Conservation (phyloP, 352 stramenopile species). For the Globisporangium nodosum region DNA sequence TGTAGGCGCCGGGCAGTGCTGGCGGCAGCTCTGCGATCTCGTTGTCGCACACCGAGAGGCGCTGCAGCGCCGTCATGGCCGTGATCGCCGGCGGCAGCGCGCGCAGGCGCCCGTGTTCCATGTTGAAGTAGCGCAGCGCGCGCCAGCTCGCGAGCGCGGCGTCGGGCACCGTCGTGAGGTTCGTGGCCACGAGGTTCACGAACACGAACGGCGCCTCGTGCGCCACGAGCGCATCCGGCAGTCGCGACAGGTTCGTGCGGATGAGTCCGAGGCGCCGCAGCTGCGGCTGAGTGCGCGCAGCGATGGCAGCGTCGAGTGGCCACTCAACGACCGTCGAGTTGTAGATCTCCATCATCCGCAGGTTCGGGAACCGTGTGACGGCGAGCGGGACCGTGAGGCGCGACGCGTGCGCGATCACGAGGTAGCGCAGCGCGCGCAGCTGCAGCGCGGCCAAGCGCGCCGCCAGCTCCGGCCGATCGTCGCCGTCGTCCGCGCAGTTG, state of each 20-base stretch:
- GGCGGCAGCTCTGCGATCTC: conserved; percentile 1
- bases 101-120: conserved; percentile 11
- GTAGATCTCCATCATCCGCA: conserved; percentile 19
- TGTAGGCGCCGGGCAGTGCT: not conserved
- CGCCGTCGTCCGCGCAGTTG: conserved; percentile 12
- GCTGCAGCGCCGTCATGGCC: conserved; percentile 2
- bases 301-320: conserved; percentile 7
- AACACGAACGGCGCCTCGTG: conserved; percentile 11
- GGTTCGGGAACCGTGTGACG: conserved; percentile 10
- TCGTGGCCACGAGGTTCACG: conserved; percentile 10
- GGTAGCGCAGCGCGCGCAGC: conserved; percentile 4
- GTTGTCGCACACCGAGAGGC: conserved; percentile 10
- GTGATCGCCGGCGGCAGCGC: conserved; percentile 5
- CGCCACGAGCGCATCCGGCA: conserved; percentile 4
- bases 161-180: conserved; percentile 8
- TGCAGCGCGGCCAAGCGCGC: conserved; percentile 8
- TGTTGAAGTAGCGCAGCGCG: conserved; percentile 7
- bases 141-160: conserved; percentile 5
- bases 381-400: conserved; percentile 10
- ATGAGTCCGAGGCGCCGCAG: conserved; percentile 2
- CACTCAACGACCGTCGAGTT: conserved; percentile 23
- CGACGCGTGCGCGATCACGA: conserved; percentile 18
- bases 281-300: not conserved
- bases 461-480: not conserved
- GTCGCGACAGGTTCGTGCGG: conserved; percentile 4